Percentiles rank a stretch among this genome's conserved stretches.
Evolutionary conservation across 2,329 filamentous ascomycete genomes (phyloP).

Genomic region (Macrophomina tecta): DNA sequence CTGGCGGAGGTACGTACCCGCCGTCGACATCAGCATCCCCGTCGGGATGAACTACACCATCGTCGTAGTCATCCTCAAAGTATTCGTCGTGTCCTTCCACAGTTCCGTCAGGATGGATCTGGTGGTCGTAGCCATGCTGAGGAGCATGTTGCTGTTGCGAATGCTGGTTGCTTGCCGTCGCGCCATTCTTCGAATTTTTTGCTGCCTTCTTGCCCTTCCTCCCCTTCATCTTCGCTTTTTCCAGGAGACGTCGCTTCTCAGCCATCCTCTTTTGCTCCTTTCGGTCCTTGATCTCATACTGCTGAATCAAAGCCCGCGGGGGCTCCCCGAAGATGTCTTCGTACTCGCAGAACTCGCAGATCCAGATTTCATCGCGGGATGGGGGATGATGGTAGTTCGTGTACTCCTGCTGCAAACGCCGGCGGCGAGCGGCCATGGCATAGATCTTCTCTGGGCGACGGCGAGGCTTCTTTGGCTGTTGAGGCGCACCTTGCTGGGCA

Average conservation of each 20-base stretch:
- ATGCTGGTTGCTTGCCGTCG: constrained; percentile 26
- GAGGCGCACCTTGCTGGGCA: constrained; percentile 41
- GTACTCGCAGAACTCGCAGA: constrained; percentile 98
- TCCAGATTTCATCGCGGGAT: constrained; percentile 78
- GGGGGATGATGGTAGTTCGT: constrained; percentile 78
- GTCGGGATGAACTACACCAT: constrained; percentile 13
- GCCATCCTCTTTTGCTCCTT: constrained; percentile 81
- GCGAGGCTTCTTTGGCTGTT: constrained; percentile 65
- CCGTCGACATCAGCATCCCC: constrained; percentile 20
- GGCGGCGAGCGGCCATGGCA: constrained; percentile 74
- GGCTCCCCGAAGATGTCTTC: constrained; percentile 92
- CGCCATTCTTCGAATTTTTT: constrained; percentile 60
- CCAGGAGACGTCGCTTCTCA: constrained; percentile 82
- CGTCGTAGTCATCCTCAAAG: constrained; percentile 27
- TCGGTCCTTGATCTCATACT: constrained; percentile 94
- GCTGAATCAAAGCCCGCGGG: constrained; percentile 81
- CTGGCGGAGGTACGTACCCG: constrained; percentile 22
- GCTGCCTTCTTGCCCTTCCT: constrained; percentile 84
- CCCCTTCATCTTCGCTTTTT: constrained; percentile 93
- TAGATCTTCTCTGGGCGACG: constrained; percentile 72
- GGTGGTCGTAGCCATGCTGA: constrained; percentile 22
- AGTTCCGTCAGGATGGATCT: constrained; percentile 18
- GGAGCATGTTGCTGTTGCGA: constrained; percentile 19
- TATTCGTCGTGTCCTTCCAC: constrained; percentile 27
- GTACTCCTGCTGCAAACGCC: constrained; percentile 77